Evolutionary conservation across 2,329 filamentous ascomycete genomes (phyloP), one percentile per base, ranked within the genome.

Genomic region (Fusarium sp.): DNA sequence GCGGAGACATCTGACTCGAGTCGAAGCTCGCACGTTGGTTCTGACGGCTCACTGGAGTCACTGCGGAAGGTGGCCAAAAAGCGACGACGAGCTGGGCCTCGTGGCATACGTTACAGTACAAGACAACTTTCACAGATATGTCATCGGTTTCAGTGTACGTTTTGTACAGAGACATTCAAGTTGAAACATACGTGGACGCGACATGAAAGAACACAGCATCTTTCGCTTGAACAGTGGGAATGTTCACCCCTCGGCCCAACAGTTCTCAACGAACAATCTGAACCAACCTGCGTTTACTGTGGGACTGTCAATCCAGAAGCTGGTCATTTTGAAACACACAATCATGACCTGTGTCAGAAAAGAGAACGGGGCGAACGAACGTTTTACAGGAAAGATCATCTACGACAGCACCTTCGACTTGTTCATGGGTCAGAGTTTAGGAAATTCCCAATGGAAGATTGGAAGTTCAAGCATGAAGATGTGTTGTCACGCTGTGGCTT

Each of bases 191-290:
- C 83, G 24, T 84, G 83, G 83, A 80, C 81, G 37, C 78, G 86
- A 22, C 86, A 88, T 64, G 86, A 88, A 59, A 82, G 81, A 44
- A 80, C 82, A 54, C 80, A 81, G 54, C 86, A 79, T 74, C 79
- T 79, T 51, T 85, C 80, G 8, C 84, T 84, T 0, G 82, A 80
- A 74, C 79, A 72, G 49, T 88, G 78, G 86, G 81, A 80, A 62
- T 87, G 79, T 46, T 77, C 79, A 2, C 82, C 81, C 3, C 16
- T 54, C 0, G 80, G 80, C n/a, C 74, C 79, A 4, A 71, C 61
- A 0, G 79, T 81, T 2, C 73, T 82, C 2, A 79, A 84, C 20
- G 79, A 82, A 16, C 76, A 80, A 4, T 82, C 81, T 4, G 34
- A 42, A 51, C 54, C 12, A 2, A 16, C 37, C 3, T 84, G 82